Base-by-base conservation (phyloP, 306 rosid genomes). In the Begonia peltatifolia region DNA sequence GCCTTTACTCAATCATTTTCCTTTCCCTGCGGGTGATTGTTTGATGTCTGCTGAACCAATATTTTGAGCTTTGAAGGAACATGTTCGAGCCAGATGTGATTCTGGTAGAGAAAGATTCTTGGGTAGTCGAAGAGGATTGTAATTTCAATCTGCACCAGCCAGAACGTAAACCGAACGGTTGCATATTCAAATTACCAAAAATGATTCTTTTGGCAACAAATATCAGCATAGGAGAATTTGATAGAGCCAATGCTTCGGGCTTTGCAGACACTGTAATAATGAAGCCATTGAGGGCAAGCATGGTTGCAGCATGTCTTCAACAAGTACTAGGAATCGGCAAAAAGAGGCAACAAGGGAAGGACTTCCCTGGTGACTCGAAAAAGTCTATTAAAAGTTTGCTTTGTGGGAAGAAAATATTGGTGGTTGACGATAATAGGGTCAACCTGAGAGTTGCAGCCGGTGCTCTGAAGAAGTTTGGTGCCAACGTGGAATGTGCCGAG, bases 231-330 rank as follows among this genome's bases (percentile, higher is more conserved):
- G 25, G 61, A 16, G 96, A 86, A 65, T 67, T 81, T 30, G 88
- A 92, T 22, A 71, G 70, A 62, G 96, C 86, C 13, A 86, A 69
- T 69, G 71, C 81, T 0, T 75, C 80, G 20, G 94, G 99, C 56
- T 92, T 86, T 70, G 75, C 84, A 12, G 99, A 92, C 62, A 92
- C 88, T 0, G 88, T 83, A 63, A 81, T 92, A 68, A 92, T 92
- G 96, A 92, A 92, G 56, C 96, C 99, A 15, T 66, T 92, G 55
- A 79, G 99, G 76, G 89, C 96, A 1, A 92, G 96, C 63, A 86
- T 83, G 99, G 87, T 92, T 66, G 96, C 81, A 59, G 99, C 99
- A 30, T 92, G 99, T 66, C 99, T 92, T 68, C 99, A 92, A 68
- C 96, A 92, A 65, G 94, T 81, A 57, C 72, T 83, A 46, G 99